Evolutionary conservation across 345 rosid genomes (phyloP).

Genomic region (Eucalyptus shirleyi): DNA sequence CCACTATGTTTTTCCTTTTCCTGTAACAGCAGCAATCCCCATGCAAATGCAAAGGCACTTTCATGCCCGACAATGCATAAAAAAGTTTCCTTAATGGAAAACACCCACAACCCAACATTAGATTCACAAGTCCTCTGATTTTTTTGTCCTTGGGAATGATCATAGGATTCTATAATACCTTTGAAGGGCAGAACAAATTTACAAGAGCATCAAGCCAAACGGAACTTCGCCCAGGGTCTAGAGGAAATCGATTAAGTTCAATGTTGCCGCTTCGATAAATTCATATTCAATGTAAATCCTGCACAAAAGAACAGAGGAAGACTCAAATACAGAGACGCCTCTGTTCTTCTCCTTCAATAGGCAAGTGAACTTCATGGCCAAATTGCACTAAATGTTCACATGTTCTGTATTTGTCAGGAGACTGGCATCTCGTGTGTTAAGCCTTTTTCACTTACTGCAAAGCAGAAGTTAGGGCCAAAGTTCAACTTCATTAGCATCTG

Average conservation of each 20-base stretch:
- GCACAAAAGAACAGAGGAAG: neutral
- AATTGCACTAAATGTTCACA: neutral
- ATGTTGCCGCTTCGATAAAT: neutral
- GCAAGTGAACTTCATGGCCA: neutral
- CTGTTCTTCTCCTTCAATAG: neutral
- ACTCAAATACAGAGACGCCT: neutral
- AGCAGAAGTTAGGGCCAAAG: neutral
- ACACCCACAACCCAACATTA: neutral
- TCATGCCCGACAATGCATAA: neutral
- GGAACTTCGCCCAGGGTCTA: neutral
- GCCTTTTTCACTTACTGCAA: neutral
- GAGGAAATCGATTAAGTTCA: neutral
- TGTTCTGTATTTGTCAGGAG: neutral
- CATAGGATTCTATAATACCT: neutral
- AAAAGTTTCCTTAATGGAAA: neutral
- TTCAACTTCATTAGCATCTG: neutral
- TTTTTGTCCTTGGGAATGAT: neutral
- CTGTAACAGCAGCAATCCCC: neutral
- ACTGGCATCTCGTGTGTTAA: neutral
- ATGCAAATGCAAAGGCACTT: neutral
- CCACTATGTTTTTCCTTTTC: neutral
- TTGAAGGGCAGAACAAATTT: neutral
- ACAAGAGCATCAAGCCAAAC: neutral
- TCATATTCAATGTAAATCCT: neutral
- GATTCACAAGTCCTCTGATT: neutral